Conservation (phyloP, 1,284 basidiomycete species). For the Wolfiporia cocos region DNA sequence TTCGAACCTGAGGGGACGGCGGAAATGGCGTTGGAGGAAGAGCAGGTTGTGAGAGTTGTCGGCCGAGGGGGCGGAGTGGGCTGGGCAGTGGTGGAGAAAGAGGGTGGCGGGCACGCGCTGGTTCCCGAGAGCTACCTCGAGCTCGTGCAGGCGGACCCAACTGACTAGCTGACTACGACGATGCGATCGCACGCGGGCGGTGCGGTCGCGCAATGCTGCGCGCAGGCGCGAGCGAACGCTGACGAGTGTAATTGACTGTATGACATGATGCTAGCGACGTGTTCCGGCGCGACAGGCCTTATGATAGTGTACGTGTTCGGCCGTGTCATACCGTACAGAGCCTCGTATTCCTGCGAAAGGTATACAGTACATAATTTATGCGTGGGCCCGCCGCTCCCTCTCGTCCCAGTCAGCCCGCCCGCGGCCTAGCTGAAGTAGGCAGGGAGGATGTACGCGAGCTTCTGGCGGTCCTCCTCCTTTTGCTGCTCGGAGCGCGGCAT, state of each 20-base stretch:
- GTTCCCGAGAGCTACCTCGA: conserved; percentile 68
- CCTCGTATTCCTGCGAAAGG: too few relatives aligned
- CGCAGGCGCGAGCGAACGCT: conserved; percentile 1
- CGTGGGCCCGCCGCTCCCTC: too few relatives aligned
- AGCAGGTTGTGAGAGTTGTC: conserved; percentile 60
- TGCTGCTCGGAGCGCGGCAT: conserved; percentile 69
- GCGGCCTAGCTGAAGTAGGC: conserved; percentile 55
- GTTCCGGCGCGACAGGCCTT: too few relatives aligned
- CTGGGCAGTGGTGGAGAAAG: conserved; percentile 61
- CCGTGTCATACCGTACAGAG: too few relatives aligned
- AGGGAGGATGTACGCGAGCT: conserved; percentile 77
- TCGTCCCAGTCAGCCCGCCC: too few relatives aligned
- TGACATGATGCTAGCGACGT: too few relatives aligned
- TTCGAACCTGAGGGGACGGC: conserved; percentile 70
- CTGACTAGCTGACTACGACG: too few relatives aligned
- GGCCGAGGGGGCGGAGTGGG: conserved; percentile 70
- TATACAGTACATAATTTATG: too few relatives aligned
- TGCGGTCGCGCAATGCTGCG: background rate
- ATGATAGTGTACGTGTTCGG: too few relatives aligned
- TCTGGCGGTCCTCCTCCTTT: conserved; percentile 63
- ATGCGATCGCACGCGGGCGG: too few relatives aligned
- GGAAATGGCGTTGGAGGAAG: conserved; percentile 71
- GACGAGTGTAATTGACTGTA: too few relatives aligned
- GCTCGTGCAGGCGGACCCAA: conserved; percentile 28
- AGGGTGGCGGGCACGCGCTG: conserved; percentile 44